phyloP scores from a whole-genome alignment of 2,329 filamentous ascomycete genomes.

The Cylindrodendrum hubeiense region DNA sequence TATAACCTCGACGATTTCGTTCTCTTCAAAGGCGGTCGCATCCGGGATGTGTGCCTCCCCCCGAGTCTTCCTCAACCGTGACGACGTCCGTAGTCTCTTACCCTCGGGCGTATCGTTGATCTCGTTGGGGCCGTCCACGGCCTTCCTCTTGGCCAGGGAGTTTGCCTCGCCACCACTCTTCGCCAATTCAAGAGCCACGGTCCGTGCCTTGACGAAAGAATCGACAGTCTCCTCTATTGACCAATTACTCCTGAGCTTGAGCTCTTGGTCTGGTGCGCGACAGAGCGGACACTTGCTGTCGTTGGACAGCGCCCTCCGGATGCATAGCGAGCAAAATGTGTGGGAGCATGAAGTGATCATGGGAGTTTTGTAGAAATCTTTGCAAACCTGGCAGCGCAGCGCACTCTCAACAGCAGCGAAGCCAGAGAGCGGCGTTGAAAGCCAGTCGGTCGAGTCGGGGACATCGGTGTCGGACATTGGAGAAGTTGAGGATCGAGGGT shows the following conservation, averaged over 20 bases:
- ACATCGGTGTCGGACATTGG: slow-evolving; percentile 58
- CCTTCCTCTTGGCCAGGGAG: slow-evolving; percentile 65
- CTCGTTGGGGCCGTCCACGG: slow-evolving; percentile 49
- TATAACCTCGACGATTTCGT: slow-evolving; percentile 40
- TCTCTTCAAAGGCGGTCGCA: slow-evolving; percentile 27
- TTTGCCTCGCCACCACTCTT: slow-evolving; percentile 30
- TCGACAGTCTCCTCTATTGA: slow-evolving; percentile 87
- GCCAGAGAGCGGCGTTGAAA: slow-evolving; percentile 74
- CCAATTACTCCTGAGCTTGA: slow-evolving; percentile 87
- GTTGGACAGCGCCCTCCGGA: slow-evolving; percentile 83
- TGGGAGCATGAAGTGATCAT: slow-evolving; percentile 96
- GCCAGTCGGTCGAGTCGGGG: slow-evolving; percentile 88
- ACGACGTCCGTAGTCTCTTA: slow-evolving; percentile 67
- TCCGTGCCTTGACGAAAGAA: slow-evolving; percentile 76
- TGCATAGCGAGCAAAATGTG: slow-evolving; percentile 97
- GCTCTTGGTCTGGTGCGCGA: slow-evolving; percentile 81
- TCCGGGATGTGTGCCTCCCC: slow-evolving; percentile 48
- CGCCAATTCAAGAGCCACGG: slow-evolving; percentile 74
- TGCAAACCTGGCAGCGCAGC: slow-evolving; percentile 96
- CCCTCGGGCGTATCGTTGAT: slow-evolving; percentile 44
- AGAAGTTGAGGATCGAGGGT: background rate
- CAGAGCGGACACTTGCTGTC: slow-evolving; percentile 93
- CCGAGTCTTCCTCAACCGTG: slow-evolving; percentile 59
- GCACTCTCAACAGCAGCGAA: slow-evolving; percentile 83
- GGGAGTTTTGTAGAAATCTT: slow-evolving; percentile 94